Evolutionary conservation across 179 eudicot genomes (phyloP), one percentile per base, ranked within the genome.

Genomic region (Sideroxylon spinosum): DNA sequence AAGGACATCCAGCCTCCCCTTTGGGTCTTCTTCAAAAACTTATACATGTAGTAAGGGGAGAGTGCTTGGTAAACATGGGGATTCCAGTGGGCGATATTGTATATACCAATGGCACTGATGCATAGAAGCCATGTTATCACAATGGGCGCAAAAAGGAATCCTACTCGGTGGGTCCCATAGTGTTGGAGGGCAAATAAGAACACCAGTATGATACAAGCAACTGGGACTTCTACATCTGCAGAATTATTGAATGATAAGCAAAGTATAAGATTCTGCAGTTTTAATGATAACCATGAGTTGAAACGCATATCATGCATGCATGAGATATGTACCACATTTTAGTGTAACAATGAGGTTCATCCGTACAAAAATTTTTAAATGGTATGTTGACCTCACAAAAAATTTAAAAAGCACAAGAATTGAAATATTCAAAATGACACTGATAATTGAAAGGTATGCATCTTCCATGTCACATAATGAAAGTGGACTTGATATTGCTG

Each of bases 1-100:
- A 89, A 78, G 71, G 91, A 89, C 87, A 85, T 87, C 91, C 91
- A 89, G 63, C 91, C 90, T 73, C 85, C 85, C 80, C 74, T 77
- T 73, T 65, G 90, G 1, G 90, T 89, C 83, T 89, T 89, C 79
- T 85, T 89, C 71, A 89, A 75, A 81, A 89, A 89, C 77, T 84
- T 89, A 79, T 84, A 87, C 90, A 89, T 89, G 81, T 87, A 89
- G 78, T 89, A 85, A 67, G 90, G 88, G 60, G 91, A 89, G 25
- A 89, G 87, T 13, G 90, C 91, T 81, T 79, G 75, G 76, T 83
- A 87, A 75, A 89, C 85, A 59, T 78, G 81, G 14, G 91, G 91
- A 63, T 89, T 89, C 91, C 88, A 89, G 73, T 75, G 75, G 69
- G 84, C 23, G 49, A 89, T 89, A 68, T 87, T 89, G 85, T 89